Evolutionary conservation across 2,329 filamentous ascomycete species (phyloP).

Genomic region (Botryotinia convoluta): DNA sequence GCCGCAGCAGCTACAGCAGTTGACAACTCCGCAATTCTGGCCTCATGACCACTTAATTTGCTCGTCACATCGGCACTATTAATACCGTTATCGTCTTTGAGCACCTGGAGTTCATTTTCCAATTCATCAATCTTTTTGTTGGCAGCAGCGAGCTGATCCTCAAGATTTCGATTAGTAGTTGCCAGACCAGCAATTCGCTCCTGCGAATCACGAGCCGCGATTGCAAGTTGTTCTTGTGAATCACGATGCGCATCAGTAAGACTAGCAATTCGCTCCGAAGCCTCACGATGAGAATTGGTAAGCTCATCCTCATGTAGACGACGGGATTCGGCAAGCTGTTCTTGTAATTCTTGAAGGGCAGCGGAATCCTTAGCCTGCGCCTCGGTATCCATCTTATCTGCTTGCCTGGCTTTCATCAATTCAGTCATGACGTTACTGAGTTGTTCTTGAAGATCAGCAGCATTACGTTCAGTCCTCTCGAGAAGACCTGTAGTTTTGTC

Average conservation of each 20-base stretch:
- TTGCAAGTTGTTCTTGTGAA: constrained; percentile 11
- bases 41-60: constrained; percentile 33
- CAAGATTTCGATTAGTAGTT: constrained; percentile 12
- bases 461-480: constrained; percentile 38
- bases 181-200: constrained; percentile 13
- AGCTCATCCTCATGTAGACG: constrained; percentile 18
- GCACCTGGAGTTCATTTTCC: constrained; percentile 36
- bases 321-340: constrained; percentile 20
- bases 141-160: constrained; percentile 23
- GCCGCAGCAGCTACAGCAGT: constrained; percentile 31
- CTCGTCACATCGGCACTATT: constrained; percentile 34
- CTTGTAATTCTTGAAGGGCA: constrained; percentile 28
- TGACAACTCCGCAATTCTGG: constrained; percentile 32
- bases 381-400: constrained; percentile 29
- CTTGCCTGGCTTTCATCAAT: constrained; percentile 35
- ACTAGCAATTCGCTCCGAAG: constrained; percentile 13
- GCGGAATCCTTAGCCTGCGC: constrained; percentile 29
- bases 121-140: constrained; percentile 36
- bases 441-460: constrained; percentile 35
- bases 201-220: constrained; percentile 16
- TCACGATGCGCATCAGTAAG: not conserved
- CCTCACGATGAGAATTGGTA: constrained; percentile 13
- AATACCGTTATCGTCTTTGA: constrained; percentile 34
- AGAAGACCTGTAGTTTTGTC: constrained; percentile 43
- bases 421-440: constrained; percentile 39